Base-by-base conservation (phyloP, 306 rosid genomes). In the Ochetophila trinervis region DNA sequence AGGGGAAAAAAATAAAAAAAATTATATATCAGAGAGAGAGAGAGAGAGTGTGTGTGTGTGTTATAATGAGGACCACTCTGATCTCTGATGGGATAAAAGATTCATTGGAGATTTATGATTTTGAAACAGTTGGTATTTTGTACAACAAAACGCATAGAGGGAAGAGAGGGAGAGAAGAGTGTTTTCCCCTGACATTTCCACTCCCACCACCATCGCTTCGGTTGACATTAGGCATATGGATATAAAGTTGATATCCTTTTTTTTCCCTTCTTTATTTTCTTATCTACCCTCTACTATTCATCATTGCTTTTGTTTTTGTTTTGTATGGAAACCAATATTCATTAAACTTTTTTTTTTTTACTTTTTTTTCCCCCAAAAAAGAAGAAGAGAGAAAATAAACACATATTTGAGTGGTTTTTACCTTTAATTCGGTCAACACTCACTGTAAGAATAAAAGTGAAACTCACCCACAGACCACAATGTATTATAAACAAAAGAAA, bases 11-110 rank as follows among this genome's bases (percentile, higher is more conserved):
- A 4, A 13, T 6, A 10, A 40, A 40, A 40, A 10, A 6, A 1
- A 37, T 6, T 37, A 27, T 27, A 27, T 27, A 27, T 27, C 32
- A 27, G 32, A 27, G 32, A 27, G 32, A 37, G 8, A 40, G 12
- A 9, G 12, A 40, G 12, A 10, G 12, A 0, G 42, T 36, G 35
- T 16, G 50, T 61, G 42, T 47, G 58, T 53, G 30, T 36, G 20
- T 68, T 50, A 74, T 70, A 44, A 76, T 67, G 54, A 68, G 74
- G 77, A 69, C 81, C 85, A 80, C 72, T 51, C 58, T 56, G 21
- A 32, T 20, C 15, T n/a, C 53, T 19, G 57, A 60, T 34, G 49
- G 66, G 35, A 64, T 9, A 69, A 53, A 49, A 48, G 63, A 48
- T 32, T 49, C 58, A 15, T 55, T 54, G 44, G 57, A 4, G 32